Base-by-base conservation (phyloP, 345 rosid genomes). In the Laguncularia racemosa region DNA sequence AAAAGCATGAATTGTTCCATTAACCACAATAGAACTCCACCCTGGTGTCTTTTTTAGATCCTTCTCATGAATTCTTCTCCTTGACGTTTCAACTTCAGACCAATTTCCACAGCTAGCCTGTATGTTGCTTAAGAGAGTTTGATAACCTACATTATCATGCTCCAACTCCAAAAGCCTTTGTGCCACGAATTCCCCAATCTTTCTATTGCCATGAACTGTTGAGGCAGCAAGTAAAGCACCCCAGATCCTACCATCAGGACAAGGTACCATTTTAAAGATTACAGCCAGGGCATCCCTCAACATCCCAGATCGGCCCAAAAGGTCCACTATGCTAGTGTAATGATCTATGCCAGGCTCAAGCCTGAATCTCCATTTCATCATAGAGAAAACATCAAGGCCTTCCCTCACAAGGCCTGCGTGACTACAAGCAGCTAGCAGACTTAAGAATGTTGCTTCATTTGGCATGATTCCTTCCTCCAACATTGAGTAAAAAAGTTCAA, bases 161-260 rank as follows among this genome's bases (percentile, higher is more conserved):
- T 78, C 82, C 56, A 67, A 26, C 20, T 73, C 64, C 51, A 68
- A 46, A 50, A 78, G 54, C 46, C 48, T 55, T 20, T 54, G 46
- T 8, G 76, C 79, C 17, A 63, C 79, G 19, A 33, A 60, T 61
- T 68, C 72, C 50, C 68, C 74, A 11, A 73, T 16, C 46, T 62
- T 61, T 52, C 48, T 56, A 20, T 74, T 51, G 3, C 65, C 63
- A 47, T 74, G 63, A 44, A 65, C 33, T 63, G 65, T 71, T 13
- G 70, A 67, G 4, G 74, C 74, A n/a, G 65, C 60, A 19, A 78
- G 72, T 47, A 74, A 26, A 16, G 74, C 67, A n/a, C 79, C 71
- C 82, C 82, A 78, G 9, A 71, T 78, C 18, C 77, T 69, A 11
- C 74, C 60, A 53, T 78, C 78, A 16, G 81, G 76, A 20, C 44